Evolutionary conservation across 2,329 filamentous ascomycete genomes (phyloP), one percentile per base, ranked within the genome.

Genomic region (Scytalidium sp.): DNA sequence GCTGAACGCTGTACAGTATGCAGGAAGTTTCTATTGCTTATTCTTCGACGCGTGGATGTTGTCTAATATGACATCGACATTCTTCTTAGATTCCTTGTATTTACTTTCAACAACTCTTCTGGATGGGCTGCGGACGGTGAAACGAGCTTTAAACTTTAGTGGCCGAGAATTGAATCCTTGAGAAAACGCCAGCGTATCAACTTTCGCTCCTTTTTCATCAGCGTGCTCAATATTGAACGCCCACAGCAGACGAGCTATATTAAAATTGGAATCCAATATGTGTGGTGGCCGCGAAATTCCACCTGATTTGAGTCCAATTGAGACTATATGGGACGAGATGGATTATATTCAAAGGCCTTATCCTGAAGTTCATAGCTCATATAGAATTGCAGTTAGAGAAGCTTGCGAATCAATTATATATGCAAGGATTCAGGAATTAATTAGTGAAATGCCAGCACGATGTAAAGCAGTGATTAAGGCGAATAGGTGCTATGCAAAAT

Each of bases 361-460:
- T 15, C 21, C 45, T 17, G 45, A 51, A 3, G 29, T 50, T 6
- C 42, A 50, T 20, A 46, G 51, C 3, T 50, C 36, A 29, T 56
- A 57, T 44, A 44, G 49, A 20, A n/a, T 2, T 3, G 51, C 42
- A 41, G 41, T 56, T 10, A 40, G 51, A 41, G 53, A 58, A 36
- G 55, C 50, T 19, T 56, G 46, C 53, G 46, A 57, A 46, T 50
- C 44, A 20, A 47, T 58, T 22, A 50, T 42, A 23, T 19, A 23
- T 17, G 25, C 7, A 29, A 29, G 25, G 25, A 29, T 29, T 29
- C 7, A 29, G 25, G 25, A 8, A 13, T 29, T 29, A 13, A 29
- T 29, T 29, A 29, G 13, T 7, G 13, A 29, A 13, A 29, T 29
- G 13, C 25, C 25, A 7, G 13, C 7, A 13, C 25, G 25, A 29